Conservation (phyloP, 2,329 filamentous ascomycete genomes). For the Penicillium fuscoglaucum region DNA sequence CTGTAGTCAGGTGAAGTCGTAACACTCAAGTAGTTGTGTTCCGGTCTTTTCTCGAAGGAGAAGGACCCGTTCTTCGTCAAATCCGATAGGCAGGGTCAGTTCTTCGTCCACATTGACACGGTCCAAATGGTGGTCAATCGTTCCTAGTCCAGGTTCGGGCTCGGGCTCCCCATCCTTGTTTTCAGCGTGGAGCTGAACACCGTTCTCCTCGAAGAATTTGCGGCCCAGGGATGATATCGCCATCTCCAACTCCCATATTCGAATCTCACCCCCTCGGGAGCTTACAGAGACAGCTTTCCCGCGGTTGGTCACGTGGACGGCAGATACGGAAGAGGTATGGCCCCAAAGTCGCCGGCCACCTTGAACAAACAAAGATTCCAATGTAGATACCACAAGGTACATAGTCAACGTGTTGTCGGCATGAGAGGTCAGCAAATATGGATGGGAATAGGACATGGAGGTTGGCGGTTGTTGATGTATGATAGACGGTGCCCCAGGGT, state of each 20-base stretch:
- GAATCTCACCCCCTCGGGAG: conserved; percentile 71
- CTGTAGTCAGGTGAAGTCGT: conserved; percentile 71
- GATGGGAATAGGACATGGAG: conserved; percentile 72
- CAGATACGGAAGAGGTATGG: conserved; percentile 84
- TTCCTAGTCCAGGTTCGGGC: background rate
- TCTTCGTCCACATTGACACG: conserved; percentile 19
- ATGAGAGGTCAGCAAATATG: conserved; percentile 80
- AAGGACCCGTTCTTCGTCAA: conserved; percentile 90
- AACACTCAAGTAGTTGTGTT: conserved; percentile 73
- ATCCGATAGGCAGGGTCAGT: conserved; percentile 61
- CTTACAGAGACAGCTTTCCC: conserved; percentile 92
- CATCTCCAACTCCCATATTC: conserved; percentile 88
- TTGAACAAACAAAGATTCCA: conserved; percentile 65
- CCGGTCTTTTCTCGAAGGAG: conserved; percentile 73
- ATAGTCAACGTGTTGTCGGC: conserved; percentile 85
- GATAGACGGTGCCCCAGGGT: conserved; percentile 31
- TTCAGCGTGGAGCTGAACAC: conserved; percentile 55
- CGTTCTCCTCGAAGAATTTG: conserved; percentile 50
- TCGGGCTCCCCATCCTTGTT: conserved; percentile 17
- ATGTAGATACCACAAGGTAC: conserved; percentile 75
- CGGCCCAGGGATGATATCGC: conserved; percentile 54
- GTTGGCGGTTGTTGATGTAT: conserved; percentile 54
- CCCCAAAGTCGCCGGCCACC: conserved; percentile 79
- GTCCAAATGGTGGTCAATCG: background rate
- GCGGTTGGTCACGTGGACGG: conserved; percentile 77